These are phyloP conservation scores for Cytidiella melzeri DNA, from an alignment of 768 basidiomycete species.

Conservation along the genomic window DNA sequence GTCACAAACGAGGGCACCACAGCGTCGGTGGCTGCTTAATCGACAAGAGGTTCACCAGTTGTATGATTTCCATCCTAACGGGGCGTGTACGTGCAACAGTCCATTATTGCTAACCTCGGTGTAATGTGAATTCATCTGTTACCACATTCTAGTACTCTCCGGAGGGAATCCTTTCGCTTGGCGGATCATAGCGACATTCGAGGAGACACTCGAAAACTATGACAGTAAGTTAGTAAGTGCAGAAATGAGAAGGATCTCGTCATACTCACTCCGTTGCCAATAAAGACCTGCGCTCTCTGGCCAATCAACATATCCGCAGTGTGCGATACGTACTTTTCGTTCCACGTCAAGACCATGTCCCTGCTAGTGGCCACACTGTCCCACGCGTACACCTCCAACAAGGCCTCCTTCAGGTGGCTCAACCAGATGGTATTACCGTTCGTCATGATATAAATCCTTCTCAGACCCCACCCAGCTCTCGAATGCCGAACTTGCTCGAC, in stretches of 20 bases:
- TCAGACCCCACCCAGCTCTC: conserved; percentile 21
- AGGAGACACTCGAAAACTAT: conserved; percentile 44
- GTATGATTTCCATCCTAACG: too few relatives aligned
- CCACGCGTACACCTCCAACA: conserved; percentile 32
- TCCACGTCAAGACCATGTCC: conserved; percentile 35
- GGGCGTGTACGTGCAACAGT: too few relatives aligned
- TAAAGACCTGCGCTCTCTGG: conserved; percentile 38
- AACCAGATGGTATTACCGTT: conserved; percentile 39
- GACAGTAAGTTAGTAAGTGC: too few relatives aligned
- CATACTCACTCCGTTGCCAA: conserved; percentile 45
- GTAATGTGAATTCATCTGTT: conserved; percentile 1
- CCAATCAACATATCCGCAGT: conserved; percentile 47
- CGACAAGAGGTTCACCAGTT: too few relatives aligned
- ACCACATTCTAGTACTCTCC: conserved; percentile 38
- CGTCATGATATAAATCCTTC: conserved; percentile 40
- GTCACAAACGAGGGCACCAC: too few relatives aligned
- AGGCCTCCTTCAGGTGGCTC: conserved; percentile 27
- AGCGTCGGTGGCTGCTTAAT: too few relatives aligned
- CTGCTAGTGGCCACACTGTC: conserved; percentile 31
- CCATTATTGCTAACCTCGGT: too few relatives aligned
- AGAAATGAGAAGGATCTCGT: neutral
- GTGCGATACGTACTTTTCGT: conserved; percentile 39
- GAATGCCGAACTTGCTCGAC: conserved; percentile 27
- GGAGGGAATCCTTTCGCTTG: conserved; percentile 30
- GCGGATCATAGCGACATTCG: conserved; percentile 41